Evolutionary conservation across 2,329 filamentous ascomycete genomes (phyloP).

Genomic region (Fusarium protoensiforme): DNA sequence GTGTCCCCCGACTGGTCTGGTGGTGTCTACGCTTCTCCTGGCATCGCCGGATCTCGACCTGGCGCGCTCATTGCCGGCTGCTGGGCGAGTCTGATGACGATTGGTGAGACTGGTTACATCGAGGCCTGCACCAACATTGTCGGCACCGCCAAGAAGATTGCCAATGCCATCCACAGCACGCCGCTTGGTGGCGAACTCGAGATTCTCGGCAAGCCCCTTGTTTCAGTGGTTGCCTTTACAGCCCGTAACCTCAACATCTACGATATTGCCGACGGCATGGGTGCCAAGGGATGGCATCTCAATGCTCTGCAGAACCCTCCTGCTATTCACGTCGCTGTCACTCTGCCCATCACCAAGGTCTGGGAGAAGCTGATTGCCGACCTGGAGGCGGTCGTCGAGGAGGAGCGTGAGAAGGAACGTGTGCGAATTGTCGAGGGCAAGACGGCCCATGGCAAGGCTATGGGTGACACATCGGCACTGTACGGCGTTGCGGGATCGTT

Average conservation of each 20-base stretch:
- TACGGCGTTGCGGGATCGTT: conserved; percentile 96
- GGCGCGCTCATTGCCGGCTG: conserved; percentile 95
- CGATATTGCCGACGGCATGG: conserved; percentile 92
- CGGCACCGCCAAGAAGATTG: conserved; percentile 84
- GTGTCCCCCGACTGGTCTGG: conserved; percentile 95
- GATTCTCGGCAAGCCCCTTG: conserved; percentile 85
- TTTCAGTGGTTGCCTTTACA: conserved; percentile 90
- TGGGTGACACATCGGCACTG: conserved; percentile 85
- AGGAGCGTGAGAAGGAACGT: conserved; percentile 84
- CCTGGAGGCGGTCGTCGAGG: conserved; percentile 72
- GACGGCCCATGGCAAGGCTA: conserved; percentile 71
- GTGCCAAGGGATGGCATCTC: conserved; percentile 88
- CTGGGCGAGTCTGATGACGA: conserved; percentile 91
- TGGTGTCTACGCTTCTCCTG: conserved; percentile 94
- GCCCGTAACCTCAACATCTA: conserved; percentile 91
- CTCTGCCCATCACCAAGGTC: conserved; percentile 83
- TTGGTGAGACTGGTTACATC: conserved; percentile 90
- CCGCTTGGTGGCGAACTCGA: conserved; percentile 80
- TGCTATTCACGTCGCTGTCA: conserved; percentile 94
- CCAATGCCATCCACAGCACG: conserved; percentile 76
- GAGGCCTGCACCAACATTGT: conserved; percentile 90
- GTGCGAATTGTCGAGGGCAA: conserved; percentile 77
- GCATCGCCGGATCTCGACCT: conserved; percentile 89
- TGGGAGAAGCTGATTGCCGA: conserved; percentile 84
- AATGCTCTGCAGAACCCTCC: conserved; percentile 93